These are phyloP conservation scores for Fusarium nodosum DNA, from an alignment of 2,329 filamentous ascomycete species.

Conservation along the genomic window DNA sequence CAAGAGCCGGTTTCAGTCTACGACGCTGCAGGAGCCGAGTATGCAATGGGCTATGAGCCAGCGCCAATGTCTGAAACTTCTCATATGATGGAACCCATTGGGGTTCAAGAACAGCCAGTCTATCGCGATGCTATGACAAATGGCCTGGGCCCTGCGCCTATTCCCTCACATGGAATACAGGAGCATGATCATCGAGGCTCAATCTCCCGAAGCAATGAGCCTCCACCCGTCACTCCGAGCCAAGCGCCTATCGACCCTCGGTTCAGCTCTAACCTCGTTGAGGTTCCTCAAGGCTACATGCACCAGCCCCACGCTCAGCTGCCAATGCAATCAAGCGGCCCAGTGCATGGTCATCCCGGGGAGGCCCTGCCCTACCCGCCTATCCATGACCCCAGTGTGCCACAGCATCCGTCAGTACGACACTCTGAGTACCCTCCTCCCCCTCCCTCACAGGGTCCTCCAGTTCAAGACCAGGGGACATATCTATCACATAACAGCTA, in stretches of 20 bases:
- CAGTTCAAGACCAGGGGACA: constrained; percentile 45
- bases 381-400: constrained; percentile 46
- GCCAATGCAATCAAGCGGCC: constrained; percentile 44
- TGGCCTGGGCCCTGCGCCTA: constrained; percentile 11
- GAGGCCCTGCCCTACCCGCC: constrained; percentile 48
- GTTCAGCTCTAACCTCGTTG: constrained; percentile 41
- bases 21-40: constrained; percentile 9
- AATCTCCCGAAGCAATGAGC: constrained; percentile 46
- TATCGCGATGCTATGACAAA: constrained; percentile 30
- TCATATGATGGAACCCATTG: constrained; percentile 20
- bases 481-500: constrained; percentile 52
- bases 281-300: constrained; percentile 47
- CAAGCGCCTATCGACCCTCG: constrained; percentile 47
- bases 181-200: constrained; percentile 44
- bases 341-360: constrained; percentile 44
- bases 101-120: constrained; percentile 23
- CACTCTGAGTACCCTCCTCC: constrained; percentile 50
- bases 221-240: constrained; percentile 38
- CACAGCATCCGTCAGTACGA: constrained; percentile 48
- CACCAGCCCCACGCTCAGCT: constrained; percentile 47
- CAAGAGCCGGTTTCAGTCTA: constrained; percentile 16
- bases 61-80: constrained; percentile 21
- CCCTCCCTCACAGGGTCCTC: constrained; percentile 43
- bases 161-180: constrained; percentile 22
- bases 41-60: constrained; percentile 25